phyloP scores from a whole-genome alignment of 805 yeast species.

The Saturnispora sanitii region DNA sequence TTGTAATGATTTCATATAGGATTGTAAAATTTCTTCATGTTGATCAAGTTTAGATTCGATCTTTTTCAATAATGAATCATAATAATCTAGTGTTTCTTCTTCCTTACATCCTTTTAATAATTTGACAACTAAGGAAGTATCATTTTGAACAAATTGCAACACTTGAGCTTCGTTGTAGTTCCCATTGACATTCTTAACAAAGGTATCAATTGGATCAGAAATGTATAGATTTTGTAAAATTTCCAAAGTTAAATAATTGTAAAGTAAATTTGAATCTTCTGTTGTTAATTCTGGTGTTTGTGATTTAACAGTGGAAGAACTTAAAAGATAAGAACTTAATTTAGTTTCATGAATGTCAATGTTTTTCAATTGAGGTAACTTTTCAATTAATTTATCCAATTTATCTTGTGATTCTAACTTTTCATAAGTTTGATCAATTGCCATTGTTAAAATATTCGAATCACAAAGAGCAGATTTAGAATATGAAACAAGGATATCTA shows the following conservation, averaged over 20 bases:
- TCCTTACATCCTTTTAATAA: conserved; percentile 14
- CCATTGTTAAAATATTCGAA: neutral
- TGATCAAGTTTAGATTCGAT: conserved; percentile 15
- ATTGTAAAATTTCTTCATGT: conserved; percentile 10
- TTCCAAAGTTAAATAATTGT: conserved; percentile 27
- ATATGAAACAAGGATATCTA: conserved; percentile 14
- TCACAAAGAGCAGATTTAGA: neutral
- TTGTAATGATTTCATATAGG: conserved; percentile 12
- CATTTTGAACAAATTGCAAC: conserved; percentile 12
- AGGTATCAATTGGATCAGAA: conserved; percentile 26
- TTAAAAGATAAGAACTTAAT: conserved; percentile 1
- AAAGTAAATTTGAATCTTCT: conserved; percentile 14
- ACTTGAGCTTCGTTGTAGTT: conserved; percentile 18
- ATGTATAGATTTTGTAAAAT: conserved; percentile 28
- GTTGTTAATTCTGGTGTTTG: conserved; percentile 5
- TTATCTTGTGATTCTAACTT: conserved; percentile 4
- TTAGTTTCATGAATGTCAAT: conserved; percentile 11
- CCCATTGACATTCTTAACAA: conserved; percentile 15
- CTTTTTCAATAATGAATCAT: conserved; percentile 12
- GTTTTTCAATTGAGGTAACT: conserved; percentile 8
- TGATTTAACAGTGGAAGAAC: conserved; percentile 20
- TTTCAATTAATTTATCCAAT: conserved; percentile 4
- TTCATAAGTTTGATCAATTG: conserved; percentile 6
- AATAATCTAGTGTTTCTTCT: too few species aligned
- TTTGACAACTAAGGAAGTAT: conserved; percentile 13